A percentile compares a stretch with the other conserved stretches of the same genome.
phyloP scores from a whole-genome alignment of 768 basidiomycete species.

The Psilocybe tampanensis region DNA sequence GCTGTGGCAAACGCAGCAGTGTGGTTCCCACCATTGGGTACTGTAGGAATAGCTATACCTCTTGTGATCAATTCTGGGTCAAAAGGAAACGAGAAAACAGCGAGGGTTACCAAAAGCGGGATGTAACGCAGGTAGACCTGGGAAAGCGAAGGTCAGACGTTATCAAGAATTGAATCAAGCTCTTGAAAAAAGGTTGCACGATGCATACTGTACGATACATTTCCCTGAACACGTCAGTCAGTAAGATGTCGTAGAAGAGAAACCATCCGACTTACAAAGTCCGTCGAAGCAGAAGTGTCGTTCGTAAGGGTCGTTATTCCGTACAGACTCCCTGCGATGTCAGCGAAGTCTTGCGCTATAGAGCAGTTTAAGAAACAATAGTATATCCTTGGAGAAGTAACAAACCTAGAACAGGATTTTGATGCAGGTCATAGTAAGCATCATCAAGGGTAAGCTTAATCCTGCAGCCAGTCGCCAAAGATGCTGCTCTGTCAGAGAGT shows the following conservation, averaged over 20 bases:
- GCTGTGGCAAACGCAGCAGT: conserved; percentile 67
- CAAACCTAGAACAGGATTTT: conserved; percentile 58
- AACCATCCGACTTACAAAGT: conserved; percentile 59
- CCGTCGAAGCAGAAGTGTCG: conserved; percentile 64
- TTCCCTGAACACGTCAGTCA: conserved; percentile 51
- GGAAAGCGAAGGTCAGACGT: conserved; percentile 15
- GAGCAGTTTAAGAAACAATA: background rate
- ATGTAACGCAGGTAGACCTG: conserved; percentile 66
- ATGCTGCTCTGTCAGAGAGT: conserved; percentile 57
- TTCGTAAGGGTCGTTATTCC: conserved; percentile 35
- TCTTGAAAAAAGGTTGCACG: background rate
- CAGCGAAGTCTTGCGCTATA: conserved; percentile 56
- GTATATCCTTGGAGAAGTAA: background rate
- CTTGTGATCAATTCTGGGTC: conserved; percentile 19
- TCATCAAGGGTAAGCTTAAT: conserved; percentile 42
- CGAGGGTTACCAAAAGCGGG: conserved; percentile 55
- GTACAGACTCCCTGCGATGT: conserved; percentile 46
- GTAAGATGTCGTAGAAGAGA: conserved; percentile 1
- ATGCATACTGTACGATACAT: conserved; percentile 63
- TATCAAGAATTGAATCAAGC: background rate
- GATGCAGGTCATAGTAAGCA: conserved; percentile 58
- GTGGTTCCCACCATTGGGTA: conserved; percentile 73
- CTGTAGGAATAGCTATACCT: conserved; percentile 67
- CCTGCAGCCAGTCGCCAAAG: conserved; percentile 61
- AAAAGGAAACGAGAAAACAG: background rate